Evolutionary conservation across 345 rosid genomes (phyloP).

Genomic region (Salix arbutifolia): DNA sequence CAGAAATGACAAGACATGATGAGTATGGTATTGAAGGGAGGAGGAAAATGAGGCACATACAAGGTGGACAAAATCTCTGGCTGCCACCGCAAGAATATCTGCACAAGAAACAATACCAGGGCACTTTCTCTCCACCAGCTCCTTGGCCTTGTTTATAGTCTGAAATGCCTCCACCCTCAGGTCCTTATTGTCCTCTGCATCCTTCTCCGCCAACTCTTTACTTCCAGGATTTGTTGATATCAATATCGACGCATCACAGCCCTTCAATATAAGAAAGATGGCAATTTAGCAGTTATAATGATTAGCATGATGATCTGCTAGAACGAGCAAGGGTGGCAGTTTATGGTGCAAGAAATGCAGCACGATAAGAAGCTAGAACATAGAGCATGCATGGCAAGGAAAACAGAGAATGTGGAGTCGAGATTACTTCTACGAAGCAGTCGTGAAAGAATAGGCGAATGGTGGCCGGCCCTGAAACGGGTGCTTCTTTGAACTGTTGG

Average conservation of each 20-base stretch:
- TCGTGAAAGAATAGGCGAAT: conserved; percentile 92
- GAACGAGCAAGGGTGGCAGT: background rate
- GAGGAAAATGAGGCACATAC: conserved; percentile 19
- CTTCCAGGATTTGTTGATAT: conserved; percentile 56
- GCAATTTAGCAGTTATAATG: background rate
- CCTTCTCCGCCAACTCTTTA: conserved; percentile 63
- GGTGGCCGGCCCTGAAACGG: conserved; percentile 80
- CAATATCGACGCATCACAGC: conserved; percentile 80
- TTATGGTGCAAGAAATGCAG: background rate
- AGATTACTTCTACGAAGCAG: conserved; percentile 79
- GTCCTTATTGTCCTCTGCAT: conserved; percentile 63
- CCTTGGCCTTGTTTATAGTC: conserved; percentile 54
- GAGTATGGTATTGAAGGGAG: background rate
- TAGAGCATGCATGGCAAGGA: conserved; percentile 8
- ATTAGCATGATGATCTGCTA: background rate
- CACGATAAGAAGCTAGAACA: background rate
- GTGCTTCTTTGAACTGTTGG: conserved; percentile 64
- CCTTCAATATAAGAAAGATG: conserved; percentile 37
- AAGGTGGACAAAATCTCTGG: conserved; percentile 73
- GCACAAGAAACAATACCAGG: conserved; percentile 85
- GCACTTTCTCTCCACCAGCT: conserved; percentile 69
- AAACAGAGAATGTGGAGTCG: background rate
- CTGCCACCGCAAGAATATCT: conserved; percentile 78
- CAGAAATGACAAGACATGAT: background rate
- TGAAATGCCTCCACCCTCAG: conserved; percentile 65